Percentiles rank a stretch among this genome's conserved stretches.
Conservation (phyloP, 768 basidiomycete species). For the Kwoniella shandongensis region DNA sequence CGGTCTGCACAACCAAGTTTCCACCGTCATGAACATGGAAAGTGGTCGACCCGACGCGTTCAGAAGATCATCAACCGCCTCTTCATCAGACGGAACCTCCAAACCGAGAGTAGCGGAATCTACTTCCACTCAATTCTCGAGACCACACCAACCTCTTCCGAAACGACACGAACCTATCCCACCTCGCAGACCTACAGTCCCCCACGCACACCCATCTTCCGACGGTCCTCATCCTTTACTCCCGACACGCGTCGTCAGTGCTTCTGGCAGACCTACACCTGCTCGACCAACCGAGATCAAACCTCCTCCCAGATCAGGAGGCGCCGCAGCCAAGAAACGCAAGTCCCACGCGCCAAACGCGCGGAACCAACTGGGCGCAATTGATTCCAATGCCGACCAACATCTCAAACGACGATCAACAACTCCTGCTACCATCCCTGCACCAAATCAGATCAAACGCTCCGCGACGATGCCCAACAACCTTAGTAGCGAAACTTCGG, state of each 20-base stretch:
- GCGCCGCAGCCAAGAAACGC: constrained; percentile 1
- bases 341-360: not conserved
- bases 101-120: not conserved
- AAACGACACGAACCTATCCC: constrained; percentile 7
- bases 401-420: not conserved
- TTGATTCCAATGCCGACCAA: constrained; percentile 18
- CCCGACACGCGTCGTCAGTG: constrained; percentile 12
- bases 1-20: constrained; percentile 10
- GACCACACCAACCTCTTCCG: constrained; percentile 9
- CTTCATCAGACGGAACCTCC: constrained; percentile 1
- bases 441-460: not conserved
- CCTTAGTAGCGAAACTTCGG: constrained; percentile 4
- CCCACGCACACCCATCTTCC: constrained; percentile 4
- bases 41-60: constrained; percentile 9
- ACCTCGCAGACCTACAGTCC: constrained; percentile 6
- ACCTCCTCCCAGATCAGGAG: not conserved
- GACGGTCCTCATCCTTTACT: constrained; percentile 4
- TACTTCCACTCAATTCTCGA: constrained; percentile 6
- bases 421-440: not conserved
- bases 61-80: constrained; percentile 11
- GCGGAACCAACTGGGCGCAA: constrained; percentile 13
- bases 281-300: constrained; percentile 8
- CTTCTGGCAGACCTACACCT: not conserved
- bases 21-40: constrained; percentile 12
- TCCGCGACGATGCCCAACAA: not conserved